Evolutionary conservation across 1,284 basidiomycete species (phyloP).

Genomic region (Athelia psychrophila): DNA sequence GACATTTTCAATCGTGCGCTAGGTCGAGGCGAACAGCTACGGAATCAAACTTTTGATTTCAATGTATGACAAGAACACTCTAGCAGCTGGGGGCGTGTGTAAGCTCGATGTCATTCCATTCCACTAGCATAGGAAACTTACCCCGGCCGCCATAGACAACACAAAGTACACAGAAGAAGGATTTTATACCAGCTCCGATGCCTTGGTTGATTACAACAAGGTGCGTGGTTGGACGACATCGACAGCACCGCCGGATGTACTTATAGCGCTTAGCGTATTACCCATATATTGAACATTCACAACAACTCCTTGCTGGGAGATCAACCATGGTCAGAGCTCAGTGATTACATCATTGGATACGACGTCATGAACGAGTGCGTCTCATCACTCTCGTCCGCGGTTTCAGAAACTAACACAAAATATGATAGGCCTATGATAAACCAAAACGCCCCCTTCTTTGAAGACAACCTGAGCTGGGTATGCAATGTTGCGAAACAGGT

Average conservation of each 20-base stretch:
- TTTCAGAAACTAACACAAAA: no score
- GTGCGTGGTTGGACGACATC: no score
- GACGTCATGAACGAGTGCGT: constrained; percentile 40
- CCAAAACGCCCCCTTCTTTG: constrained; percentile 17
- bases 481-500: constrained; percentile 19
- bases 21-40: not conserved
- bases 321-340: constrained; percentile 40
- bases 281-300: constrained; percentile 34
- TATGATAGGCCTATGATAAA: constrained; percentile 20
- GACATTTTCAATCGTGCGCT: constrained; percentile 5
- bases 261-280: constrained; percentile 26
- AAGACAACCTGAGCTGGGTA: constrained; percentile 16
- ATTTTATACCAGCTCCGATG: constrained; percentile 17
- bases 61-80: constrained; percentile 1
- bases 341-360: constrained; percentile 41
- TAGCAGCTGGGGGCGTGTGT: constrained; percentile 7
- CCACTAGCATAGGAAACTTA: constrained; percentile 6
- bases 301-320: constrained; percentile 34
- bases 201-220: no score
- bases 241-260: constrained; percentile 10
- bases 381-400: not conserved
- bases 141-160: constrained; percentile 14
- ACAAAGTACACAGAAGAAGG: constrained; percentile 11
- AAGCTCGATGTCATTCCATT: not conserved
- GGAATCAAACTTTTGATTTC: constrained; percentile 19